Conservation (phyloP, 1,284 basidiomycete species). For the Leccinum solheimii region DNA sequence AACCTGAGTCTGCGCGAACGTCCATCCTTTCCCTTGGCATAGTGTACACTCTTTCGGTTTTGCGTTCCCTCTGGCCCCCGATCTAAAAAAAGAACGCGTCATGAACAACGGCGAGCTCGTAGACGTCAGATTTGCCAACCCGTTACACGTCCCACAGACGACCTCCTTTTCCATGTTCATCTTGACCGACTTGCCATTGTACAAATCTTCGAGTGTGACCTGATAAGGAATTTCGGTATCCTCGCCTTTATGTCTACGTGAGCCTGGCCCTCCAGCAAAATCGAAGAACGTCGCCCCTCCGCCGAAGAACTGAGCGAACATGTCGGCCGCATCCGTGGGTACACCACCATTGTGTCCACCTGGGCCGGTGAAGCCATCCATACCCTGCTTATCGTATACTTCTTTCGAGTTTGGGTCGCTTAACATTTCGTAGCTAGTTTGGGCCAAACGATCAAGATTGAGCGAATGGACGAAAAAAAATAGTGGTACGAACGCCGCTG, state of each 20-base stretch:
- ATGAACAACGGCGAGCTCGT: conserved; percentile 8
- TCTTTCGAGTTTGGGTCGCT: conserved; percentile 77
- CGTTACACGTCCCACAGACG: conserved; percentile 79
- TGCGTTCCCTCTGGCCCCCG: conserved; percentile 78
- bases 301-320: conserved; percentile 81
- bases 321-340: conserved; percentile 66
- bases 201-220: conserved; percentile 90
- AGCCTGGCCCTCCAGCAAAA: conserved; percentile 46
- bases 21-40: conserved; percentile 85
- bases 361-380: conserved; percentile 58
- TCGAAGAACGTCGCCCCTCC: conserved; percentile 57
- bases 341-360: conserved; percentile 48
- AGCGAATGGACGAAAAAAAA: background rate
- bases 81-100: conserved; percentile 43
- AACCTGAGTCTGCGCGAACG: conserved; percentile 60
- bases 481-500: conserved; percentile 65
- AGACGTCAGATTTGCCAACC: conserved; percentile 47
- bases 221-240: conserved; percentile 81
- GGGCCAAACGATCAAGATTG: conserved; percentile 6
- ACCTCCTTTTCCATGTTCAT: conserved; percentile 89
- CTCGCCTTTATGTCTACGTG: conserved; percentile 55
- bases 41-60: conserved; percentile 80
- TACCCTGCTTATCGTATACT: conserved; percentile 80
- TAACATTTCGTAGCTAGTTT: conserved; percentile 78
- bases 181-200: conserved; percentile 87